These are phyloP conservation scores for Nitzschia inconspicua DNA, from an alignment of 108 stramenopile species.

Conservation along the genomic window DNA sequence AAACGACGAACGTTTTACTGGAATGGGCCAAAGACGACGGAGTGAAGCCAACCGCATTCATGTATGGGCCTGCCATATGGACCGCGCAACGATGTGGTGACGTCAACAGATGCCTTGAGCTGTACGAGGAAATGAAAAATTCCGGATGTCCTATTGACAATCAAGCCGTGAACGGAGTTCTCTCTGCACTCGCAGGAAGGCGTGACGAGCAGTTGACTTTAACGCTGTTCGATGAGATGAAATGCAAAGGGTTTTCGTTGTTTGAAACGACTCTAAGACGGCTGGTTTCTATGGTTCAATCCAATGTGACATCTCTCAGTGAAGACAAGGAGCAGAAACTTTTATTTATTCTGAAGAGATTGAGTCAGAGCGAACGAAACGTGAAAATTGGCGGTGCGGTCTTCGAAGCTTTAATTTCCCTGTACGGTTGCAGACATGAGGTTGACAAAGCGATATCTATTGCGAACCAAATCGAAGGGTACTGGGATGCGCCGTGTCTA, in stretches of 20 bases:
- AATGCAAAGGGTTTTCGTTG: constrained; percentile 7
- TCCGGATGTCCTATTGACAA: constrained; percentile 25
- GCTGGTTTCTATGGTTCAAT: constrained; percentile 1
- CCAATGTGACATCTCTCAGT: neutral
- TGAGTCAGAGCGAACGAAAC: constrained; percentile 5
- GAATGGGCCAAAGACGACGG: constrained; percentile 43
- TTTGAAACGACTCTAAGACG: constrained; percentile 3
- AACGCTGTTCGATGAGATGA: constrained; percentile 48
- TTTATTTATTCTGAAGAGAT: constrained; percentile 3
- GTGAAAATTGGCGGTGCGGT: constrained; percentile 39
- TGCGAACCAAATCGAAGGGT: constrained; percentile 46
- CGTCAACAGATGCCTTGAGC: constrained; percentile 19
- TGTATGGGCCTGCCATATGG: constrained; percentile 78
- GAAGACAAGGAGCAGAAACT: constrained; percentile 6
- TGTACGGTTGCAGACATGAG: constrained; percentile 35
- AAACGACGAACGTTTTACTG: constrained; percentile 35
- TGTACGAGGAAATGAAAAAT: constrained; percentile 51
- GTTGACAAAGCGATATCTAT: constrained; percentile 39
- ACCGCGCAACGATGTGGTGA: constrained; percentile 52
- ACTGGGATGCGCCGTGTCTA: constrained; percentile 49
- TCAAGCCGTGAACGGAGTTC: constrained; percentile 57
- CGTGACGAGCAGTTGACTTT: constrained; percentile 46
- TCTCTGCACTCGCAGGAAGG: constrained; percentile 41
- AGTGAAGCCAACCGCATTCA: constrained; percentile 49
- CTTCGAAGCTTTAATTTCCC: constrained; percentile 43